Conservation (phyloP, 164 flowering plant species). For the Malania oleifera region DNA sequence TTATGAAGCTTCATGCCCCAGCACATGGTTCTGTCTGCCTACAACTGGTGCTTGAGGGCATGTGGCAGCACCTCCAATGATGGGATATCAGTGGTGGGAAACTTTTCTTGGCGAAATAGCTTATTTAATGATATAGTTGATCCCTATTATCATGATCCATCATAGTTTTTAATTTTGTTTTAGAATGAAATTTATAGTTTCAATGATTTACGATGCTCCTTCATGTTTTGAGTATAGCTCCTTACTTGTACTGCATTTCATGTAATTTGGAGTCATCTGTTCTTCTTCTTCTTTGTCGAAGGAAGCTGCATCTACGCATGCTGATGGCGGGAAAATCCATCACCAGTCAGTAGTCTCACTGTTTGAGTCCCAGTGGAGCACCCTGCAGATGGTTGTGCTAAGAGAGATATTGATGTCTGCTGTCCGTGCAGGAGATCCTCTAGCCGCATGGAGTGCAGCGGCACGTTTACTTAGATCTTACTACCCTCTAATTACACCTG, state of each 20-base stretch:
- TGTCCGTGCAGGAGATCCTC: slow-evolving; percentile 97
- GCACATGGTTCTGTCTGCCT: too few species aligned
- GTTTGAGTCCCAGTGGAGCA: slow-evolving; percentile 98
- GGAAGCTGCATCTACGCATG: slow-evolving; percentile 42
- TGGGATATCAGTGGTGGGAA: too few species aligned
- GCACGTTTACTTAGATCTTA: slow-evolving; percentile 91
- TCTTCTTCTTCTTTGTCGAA: slow-evolving; percentile 13
- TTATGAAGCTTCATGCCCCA: too few species aligned
- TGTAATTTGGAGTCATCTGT: background rate
- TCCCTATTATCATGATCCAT: too few species aligned
- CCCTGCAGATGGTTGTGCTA: slow-evolving; percentile 96
- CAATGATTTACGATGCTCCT: too few species aligned
- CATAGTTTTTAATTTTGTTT: too few species aligned
- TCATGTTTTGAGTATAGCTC: too few species aligned
- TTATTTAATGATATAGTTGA: too few species aligned
- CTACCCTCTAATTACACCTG: slow-evolving; percentile 94
- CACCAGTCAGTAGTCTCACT: slow-evolving; percentile 73
- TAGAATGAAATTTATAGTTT: too few species aligned
- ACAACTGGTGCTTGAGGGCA: too few species aligned
- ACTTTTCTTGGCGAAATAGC: too few species aligned
- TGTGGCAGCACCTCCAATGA: too few species aligned
- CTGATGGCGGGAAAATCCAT: slow-evolving; percentile 66
- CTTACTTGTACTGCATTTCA: background rate
- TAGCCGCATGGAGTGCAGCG: slow-evolving; percentile 99
- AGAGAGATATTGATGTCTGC: slow-evolving; percentile 92